Base-by-base conservation (phyloP, 257 asterid species). In the Fraxinus americana region DNA sequence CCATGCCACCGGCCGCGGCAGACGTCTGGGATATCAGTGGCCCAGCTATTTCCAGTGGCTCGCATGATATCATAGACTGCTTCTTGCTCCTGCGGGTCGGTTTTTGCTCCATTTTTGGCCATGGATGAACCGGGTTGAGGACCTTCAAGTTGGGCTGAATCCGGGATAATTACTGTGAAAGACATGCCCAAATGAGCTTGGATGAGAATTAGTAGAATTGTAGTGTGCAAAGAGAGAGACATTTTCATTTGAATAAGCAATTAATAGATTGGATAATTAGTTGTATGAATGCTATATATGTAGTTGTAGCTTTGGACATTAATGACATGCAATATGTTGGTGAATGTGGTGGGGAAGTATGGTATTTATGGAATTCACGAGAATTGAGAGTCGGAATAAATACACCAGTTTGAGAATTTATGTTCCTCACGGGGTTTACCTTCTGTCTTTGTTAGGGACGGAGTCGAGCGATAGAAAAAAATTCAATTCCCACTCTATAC, bases 1-100 rank as follows among this genome's bases (percentile, higher is more conserved):
- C 99, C 99, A 14, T 95, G 98, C 99, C 98, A 93, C 38, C 98
- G 83, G 19, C 97, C 96, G 0, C 91, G 94, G 29, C 99, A 95
- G 70, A 95, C 94, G 32, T 95, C 97, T 0, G 88, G 91, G 23
- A 95, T 95, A 0, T 89, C 96, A 0, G 89, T 83, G 2, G 97
- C 98, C 98, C 99, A 95, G 0, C 86, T 90, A 5, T 95, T 95
- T 0, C 99, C 98, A 10, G 97, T 94, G 21, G 99, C 98, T 70
- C 88, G 84, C 99, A 92, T 94, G 63, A 94, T 83, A 21, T 94
- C 91, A 54, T 90, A 92, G 23, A 94, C 94, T 0, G 98, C 99
- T 75, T 83, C 90, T 78, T 91, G 99, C 35, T 94, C 97, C 0
- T 9, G 65, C 0, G 84, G 67, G 21, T 94, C 90, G 1, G 97